A percentile compares a stretch with the other conserved stretches of the same genome.
phyloP scores from a whole-genome alignment of 441 rosid genomes.

The Populus trichocarpa region DNA sequence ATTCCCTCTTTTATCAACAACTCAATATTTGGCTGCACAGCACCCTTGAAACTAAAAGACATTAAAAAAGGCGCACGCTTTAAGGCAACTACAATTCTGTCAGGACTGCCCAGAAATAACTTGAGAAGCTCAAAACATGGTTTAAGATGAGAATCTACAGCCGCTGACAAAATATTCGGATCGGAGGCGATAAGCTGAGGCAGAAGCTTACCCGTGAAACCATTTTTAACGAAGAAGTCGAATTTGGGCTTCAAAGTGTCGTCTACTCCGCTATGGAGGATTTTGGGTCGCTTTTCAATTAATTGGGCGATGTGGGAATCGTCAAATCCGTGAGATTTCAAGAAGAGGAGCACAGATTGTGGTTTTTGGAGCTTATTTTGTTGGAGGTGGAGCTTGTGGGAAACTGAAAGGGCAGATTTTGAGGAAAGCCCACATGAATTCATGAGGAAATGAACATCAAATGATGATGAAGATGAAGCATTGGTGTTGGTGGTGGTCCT shows the following conservation, averaged over 20 bases:
- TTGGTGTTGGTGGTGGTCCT: not conserved
- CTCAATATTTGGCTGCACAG: slow-evolving; percentile 2
- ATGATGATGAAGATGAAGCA: not conserved
- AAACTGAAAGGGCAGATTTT: slow-evolving; percentile 14
- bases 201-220: slow-evolving; percentile 22
- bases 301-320: slow-evolving; percentile 8
- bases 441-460: slow-evolving; percentile 16
- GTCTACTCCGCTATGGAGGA: not conserved
- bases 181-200: slow-evolving; percentile 5
- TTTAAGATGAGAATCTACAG: slow-evolving; percentile 6
- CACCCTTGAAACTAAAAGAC: not conserved
- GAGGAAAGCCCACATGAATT: slow-evolving; percentile 10
- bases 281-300: not conserved
- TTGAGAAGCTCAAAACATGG: slow-evolving; percentile 8
- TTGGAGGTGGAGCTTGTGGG: not conserved
- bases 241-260: slow-evolving; percentile 6
- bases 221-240: not conserved
- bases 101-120: not conserved
- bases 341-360: not conserved
- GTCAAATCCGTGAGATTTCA: slow-evolving; percentile 13
- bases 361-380: not conserved
- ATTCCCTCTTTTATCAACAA: slow-evolving; percentile 11
- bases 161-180: not conserved
- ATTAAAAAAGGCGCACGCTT: slow-evolving; percentile 9
- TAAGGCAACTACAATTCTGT: not conserved